Percentiles rank a stretch among this genome's conserved stretches.
Evolutionary conservation across 2,329 filamentous ascomycete genomes (phyloP).

Genomic region (Verticillium alfalfae): DNA sequence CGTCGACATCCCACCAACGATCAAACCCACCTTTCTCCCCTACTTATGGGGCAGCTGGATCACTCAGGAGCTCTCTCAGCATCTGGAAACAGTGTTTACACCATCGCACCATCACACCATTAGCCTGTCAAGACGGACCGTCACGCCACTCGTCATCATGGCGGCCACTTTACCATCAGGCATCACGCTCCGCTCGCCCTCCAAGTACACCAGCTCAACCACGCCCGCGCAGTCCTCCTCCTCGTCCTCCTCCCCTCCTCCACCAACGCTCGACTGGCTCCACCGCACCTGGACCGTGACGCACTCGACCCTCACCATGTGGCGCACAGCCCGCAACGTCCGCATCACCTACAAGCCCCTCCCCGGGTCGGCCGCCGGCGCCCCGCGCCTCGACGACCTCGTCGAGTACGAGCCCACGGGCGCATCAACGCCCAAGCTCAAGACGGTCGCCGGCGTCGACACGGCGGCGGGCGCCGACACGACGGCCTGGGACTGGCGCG

Average conservation of each 20-base stretch:
- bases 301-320: constrained; percentile 74
- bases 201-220: constrained; percentile 33
- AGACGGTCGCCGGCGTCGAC: constrained; percentile 62
- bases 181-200: constrained; percentile 28
- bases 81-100: no score
- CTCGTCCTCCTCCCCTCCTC: constrained; percentile 17
- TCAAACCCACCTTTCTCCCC: not conserved
- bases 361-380: constrained; percentile 27
- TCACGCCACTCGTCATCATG: constrained; percentile 2
- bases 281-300: constrained; percentile 67
- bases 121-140: not conserved
- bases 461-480: constrained; percentile 26
- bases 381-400: constrained; percentile 58
- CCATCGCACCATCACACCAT: not conserved
- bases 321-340: constrained; percentile 74
- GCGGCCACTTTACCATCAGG: constrained; percentile 4
- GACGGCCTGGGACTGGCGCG: constrained; percentile 68
- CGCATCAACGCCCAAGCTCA: constrained; percentile 33
- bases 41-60: no score
- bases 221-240: constrained; percentile 7
- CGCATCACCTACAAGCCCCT: constrained; percentile 68
- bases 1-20: not conserved
- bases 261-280: constrained; percentile 54
- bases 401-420: constrained; percentile 60
- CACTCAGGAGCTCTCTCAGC: not conserved